These are phyloP conservation scores for Vitis rupestris DNA, from an alignment of 164 flowering plant genomes.

Conservation along the genomic window DNA sequence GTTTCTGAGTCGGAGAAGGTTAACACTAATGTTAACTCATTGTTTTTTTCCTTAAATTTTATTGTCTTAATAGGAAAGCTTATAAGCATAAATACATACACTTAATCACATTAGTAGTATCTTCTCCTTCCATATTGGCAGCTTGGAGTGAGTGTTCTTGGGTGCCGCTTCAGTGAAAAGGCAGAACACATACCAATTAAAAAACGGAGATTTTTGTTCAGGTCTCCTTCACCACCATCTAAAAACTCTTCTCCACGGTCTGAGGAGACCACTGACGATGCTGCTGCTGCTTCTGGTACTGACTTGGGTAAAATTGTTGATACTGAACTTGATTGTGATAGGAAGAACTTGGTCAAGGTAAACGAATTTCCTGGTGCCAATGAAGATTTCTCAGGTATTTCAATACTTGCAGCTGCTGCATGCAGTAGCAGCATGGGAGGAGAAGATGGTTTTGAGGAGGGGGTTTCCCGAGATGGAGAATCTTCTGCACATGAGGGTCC, in stretches of 20 bases:
- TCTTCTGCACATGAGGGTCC: slow-evolving; percentile 5
- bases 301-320: slow-evolving; percentile 9
- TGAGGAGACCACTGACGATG: slow-evolving; percentile 15
- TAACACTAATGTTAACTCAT: slow-evolving; percentile 1
- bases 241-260: slow-evolving; percentile 18
- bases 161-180: slow-evolving; percentile 34
- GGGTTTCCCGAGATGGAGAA: slow-evolving; percentile 15
- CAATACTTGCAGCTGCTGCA: slow-evolving; percentile 59
- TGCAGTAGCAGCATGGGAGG: slow-evolving; percentile 34
- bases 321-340: slow-evolving; percentile 6
- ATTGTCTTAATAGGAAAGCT: background rate
- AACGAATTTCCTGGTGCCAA: slow-evolving; percentile 11
- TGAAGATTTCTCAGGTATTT: slow-evolving; percentile 55
- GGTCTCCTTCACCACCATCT: slow-evolving; percentile 41
- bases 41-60: background rate
- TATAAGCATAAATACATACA: too few species aligned
- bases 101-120: background rate
- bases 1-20: slow-evolving; percentile 61
- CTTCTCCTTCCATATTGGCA: slow-evolving; percentile 20
- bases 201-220: slow-evolving; percentile 41
- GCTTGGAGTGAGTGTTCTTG: slow-evolving; percentile 37
- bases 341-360: slow-evolving; percentile 5
- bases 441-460: slow-evolving; percentile 9
- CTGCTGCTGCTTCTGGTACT: slow-evolving; percentile 1
- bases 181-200: slow-evolving; percentile 47